Conservation (phyloP, 805 yeast species). For the Helenozyma baotianmanensis region DNA sequence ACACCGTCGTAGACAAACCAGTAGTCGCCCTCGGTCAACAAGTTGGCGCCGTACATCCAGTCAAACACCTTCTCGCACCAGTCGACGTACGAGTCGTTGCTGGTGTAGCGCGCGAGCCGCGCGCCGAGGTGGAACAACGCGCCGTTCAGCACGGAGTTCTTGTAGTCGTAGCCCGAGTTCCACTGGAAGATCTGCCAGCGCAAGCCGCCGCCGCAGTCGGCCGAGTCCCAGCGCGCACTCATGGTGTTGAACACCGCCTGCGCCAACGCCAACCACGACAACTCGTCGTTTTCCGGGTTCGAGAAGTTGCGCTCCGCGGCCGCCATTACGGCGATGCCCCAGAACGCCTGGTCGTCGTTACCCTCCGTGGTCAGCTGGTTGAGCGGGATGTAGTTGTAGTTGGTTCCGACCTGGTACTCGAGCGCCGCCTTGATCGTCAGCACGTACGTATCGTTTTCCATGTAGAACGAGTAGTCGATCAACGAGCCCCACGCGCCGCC, state of each 20-base stretch:
- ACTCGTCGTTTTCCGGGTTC: slow-evolving; percentile 54
- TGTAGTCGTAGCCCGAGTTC: slow-evolving; percentile 92
- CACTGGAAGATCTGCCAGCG: slow-evolving; percentile 96
- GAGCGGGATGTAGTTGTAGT: slow-evolving; percentile 76
- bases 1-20: slow-evolving; percentile 75
- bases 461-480: slow-evolving; percentile 70
- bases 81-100: slow-evolving; percentile 65
- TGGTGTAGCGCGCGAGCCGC: slow-evolving; percentile 77
- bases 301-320: slow-evolving; percentile 89
- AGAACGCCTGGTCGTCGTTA: slow-evolving; percentile 95
- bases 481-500: slow-evolving; percentile 93
- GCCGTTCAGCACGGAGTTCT: slow-evolving; percentile 88
- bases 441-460: slow-evolving; percentile 66
- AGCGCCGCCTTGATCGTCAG: slow-evolving; percentile 57
- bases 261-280: slow-evolving; percentile 74
- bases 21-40: slow-evolving; percentile 40
- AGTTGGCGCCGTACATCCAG: slow-evolving; percentile 59
- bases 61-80: slow-evolving; percentile 75
- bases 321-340: slow-evolving; percentile 91
- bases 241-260: slow-evolving; percentile 90
- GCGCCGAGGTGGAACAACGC: slow-evolving; percentile 85
- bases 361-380: slow-evolving; percentile 93
- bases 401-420: slow-evolving; percentile 58
- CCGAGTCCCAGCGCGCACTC: slow-evolving; percentile 81
- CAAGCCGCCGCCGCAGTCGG: slow-evolving; percentile 78